phyloP scores from a whole-genome alignment of 805 yeast species.

The Kurtzmaniella cleridarum region DNA sequence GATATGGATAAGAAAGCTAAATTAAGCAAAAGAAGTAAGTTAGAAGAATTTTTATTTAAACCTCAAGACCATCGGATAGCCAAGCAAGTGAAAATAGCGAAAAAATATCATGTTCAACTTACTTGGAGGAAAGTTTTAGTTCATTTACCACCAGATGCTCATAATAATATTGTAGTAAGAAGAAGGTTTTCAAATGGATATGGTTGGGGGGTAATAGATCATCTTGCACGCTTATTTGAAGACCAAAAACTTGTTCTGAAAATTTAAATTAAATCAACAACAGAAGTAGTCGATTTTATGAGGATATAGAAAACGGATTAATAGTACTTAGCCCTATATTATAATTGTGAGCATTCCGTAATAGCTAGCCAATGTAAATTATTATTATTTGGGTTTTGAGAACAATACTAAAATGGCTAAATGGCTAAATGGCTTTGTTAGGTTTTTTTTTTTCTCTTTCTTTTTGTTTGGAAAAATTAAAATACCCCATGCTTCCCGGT shows the following conservation, averaged over 20 bases:
- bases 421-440: no score
- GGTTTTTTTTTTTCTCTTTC: no score
- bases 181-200: constrained; percentile 40
- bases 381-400: no score
- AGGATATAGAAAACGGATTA: no score
- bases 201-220: constrained; percentile 45
- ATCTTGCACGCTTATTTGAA: constrained; percentile 13
- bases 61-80: constrained; percentile 30
- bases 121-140: constrained; percentile 43
- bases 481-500: no score
- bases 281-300: no score
- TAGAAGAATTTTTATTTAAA: constrained; percentile 15
- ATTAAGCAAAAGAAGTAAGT: constrained; percentile 5
- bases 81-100: constrained; percentile 38
- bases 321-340: no score
- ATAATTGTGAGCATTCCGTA: no score
- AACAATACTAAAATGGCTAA: no score
- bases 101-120: constrained; percentile 33
- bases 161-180: constrained; percentile 39
- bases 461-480: no score
- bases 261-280: not conserved
- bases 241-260: not conserved
- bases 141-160: constrained; percentile 41
- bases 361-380: no score
- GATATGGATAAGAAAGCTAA: constrained; percentile 22